phyloP scores from a whole-genome alignment of 2,329 filamentous ascomycete species.

The Colletotrichum scovillei region DNA sequence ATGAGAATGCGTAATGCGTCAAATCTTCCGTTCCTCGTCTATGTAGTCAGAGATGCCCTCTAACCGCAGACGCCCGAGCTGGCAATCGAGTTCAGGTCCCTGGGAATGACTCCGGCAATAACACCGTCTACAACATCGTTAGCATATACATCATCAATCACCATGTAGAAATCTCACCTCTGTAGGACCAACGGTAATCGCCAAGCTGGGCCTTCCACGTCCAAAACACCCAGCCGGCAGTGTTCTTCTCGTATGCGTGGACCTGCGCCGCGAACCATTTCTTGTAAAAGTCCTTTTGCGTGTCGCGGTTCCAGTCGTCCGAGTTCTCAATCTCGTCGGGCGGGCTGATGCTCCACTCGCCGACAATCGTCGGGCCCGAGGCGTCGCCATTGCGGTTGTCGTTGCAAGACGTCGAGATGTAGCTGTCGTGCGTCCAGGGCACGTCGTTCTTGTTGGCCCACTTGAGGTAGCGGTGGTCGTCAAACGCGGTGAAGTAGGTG shows the following conservation, averaged over 20 bases:
- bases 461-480: slow-evolving; percentile 70
- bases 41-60: not conserved
- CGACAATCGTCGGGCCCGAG: slow-evolving; percentile 60
- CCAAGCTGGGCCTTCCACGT: slow-evolving; percentile 62
- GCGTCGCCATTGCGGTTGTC: slow-evolving; percentile 54
- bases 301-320: slow-evolving; percentile 53
- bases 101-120: slow-evolving; percentile 30
- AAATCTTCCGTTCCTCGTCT: not conserved
- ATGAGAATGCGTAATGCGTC: not conserved
- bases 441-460: slow-evolving; percentile 56
- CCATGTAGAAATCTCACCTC: slow-evolving; percentile 7
- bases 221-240: slow-evolving; percentile 70
- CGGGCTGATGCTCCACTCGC: slow-evolving; percentile 68
- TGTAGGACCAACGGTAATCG: slow-evolving; percentile 46
- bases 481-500: slow-evolving; percentile 60
- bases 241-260: slow-evolving; percentile 62
- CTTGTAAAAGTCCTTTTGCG: slow-evolving; percentile 62
- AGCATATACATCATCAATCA: not conserved
- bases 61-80: slow-evolving; percentile 23
- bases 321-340: slow-evolving; percentile 59
- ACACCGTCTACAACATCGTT: slow-evolving; percentile 17
- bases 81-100: slow-evolving; percentile 29
- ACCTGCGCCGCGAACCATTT: slow-evolving; percentile 69
- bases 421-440: slow-evolving; percentile 56
- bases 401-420: slow-evolving; percentile 62